These are phyloP conservation scores for Chrysopogon serrulatus DNA, from an alignment of 176 grass and related monocot genomes.

Conservation along the genomic window DNA sequence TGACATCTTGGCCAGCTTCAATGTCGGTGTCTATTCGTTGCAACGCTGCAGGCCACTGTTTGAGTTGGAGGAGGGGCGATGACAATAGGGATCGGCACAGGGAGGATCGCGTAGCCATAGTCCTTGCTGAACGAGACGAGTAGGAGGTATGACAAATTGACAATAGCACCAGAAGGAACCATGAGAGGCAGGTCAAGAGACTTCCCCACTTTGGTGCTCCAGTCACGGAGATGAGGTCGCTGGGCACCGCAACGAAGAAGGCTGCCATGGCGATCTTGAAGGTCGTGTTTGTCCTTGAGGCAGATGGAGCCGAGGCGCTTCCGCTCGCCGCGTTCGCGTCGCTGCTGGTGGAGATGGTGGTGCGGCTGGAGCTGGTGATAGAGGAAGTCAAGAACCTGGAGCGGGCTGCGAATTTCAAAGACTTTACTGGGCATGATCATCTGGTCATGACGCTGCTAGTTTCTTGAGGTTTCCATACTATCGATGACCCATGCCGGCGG, in stretches of 20 bases:
- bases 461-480: too few relatives aligned
- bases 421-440: slow-evolving; percentile 44
- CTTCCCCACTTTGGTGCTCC: background rate
- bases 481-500: too few relatives aligned
- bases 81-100: background rate
- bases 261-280: background rate
- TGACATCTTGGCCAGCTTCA: too few relatives aligned
- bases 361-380: slow-evolving; percentile 80
- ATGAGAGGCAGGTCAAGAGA: background rate
- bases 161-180: background rate
- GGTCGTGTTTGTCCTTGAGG: background rate
- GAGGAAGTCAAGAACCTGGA: slow-evolving; percentile 80
- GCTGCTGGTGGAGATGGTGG: slow-evolving; percentile 89
- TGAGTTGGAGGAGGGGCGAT: background rate
- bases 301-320: slow-evolving; percentile 78
- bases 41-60: background rate
- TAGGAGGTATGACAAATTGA: background rate
- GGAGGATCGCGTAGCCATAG: background rate
- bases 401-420: slow-evolving; percentile 70
- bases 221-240: background rate
- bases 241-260: background rate
- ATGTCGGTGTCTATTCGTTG: too few relatives aligned
- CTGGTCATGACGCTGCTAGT: too few relatives aligned
- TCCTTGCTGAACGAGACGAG: background rate
- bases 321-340: slow-evolving; percentile 90